A percentile compares a stretch with the other conserved stretches of the same genome.
phyloP scores from a whole-genome alignment of 371 early-diverging fungal species.

The Neoconidiobolus thromboides region DNA sequence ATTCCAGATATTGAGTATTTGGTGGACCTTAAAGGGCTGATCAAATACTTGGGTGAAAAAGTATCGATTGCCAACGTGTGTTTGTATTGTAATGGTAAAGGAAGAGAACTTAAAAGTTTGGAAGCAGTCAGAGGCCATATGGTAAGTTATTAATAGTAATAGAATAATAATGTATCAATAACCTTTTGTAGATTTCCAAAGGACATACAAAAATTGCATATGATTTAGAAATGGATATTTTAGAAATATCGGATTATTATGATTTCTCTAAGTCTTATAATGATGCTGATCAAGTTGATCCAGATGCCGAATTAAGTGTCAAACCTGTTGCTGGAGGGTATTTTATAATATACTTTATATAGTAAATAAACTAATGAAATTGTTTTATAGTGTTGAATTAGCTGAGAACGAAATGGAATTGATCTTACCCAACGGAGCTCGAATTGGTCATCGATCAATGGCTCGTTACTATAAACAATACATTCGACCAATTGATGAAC shows the following conservation, averaged over 20 bases:
- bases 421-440: constrained; percentile 60
- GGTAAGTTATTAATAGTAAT: constrained; percentile 21
- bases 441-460: constrained; percentile 69
- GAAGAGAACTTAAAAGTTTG: constrained; percentile 55
- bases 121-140: constrained; percentile 91
- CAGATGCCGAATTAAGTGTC: constrained; percentile 25
- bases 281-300: constrained; percentile 26
- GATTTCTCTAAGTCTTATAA: constrained; percentile 62
- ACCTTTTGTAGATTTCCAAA: constrained; percentile 38
- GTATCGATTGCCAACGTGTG: constrained; percentile 82
- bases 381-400: neutral
- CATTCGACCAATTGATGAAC: constrained; percentile 39
- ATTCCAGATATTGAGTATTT: constrained; percentile 90
- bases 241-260: constrained; percentile 85
- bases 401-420: constrained; percentile 61
- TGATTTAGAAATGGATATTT: constrained; percentile 70
- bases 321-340: constrained; percentile 13
- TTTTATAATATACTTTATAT: neutral
- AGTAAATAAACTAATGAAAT: neutral
- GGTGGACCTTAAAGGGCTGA: constrained; percentile 66
- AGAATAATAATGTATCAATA: neutral
- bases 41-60: constrained; percentile 85
- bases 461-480: constrained; percentile 72
- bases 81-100: constrained; percentile 84
- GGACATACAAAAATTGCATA: constrained; percentile 89